Evolutionary conservation across 495 filamentous ascomycete species (phyloP), one percentile per base, ranked within the genome.

Genomic region (Trichodelitschia bisporula): DNA sequence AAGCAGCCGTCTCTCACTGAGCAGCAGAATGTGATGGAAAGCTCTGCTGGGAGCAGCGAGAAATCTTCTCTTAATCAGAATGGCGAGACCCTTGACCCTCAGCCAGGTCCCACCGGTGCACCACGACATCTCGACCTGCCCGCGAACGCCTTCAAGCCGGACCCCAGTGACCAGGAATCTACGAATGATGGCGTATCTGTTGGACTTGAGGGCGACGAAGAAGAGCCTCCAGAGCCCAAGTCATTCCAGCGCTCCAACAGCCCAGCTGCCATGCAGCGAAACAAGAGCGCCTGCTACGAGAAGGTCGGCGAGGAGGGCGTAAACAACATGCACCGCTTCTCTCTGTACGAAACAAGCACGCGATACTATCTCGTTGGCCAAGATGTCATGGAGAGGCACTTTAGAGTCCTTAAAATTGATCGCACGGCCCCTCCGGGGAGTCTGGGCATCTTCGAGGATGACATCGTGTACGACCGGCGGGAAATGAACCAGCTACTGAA

Each of bases 361-460:
- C 64, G 82, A 40, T 95, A 77, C 47, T 95, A 93, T 48, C 70
- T 97, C 40, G 77, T 95, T 18, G 86, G 89, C 8, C 77, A 70
- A 33, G 83, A 97, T 45, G 59, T 91, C 30, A 64, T 72, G 43
- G 89, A 97, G 50, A 71, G 64, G 19, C 69, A 74, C 11, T 95
- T 83, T 43, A 66, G 82, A 36, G 82, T 97, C 30, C 49, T 97
- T 46, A 91, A 93, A 48, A 86, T 95, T 38, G 84, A 93, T 42
- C 69, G 86, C 19, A 91, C 78, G 1, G 65, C 71, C 15, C 77
- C 89, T 25, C 67, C 70, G 26, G 72, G 77, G 4, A 72, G 80
- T 36, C 52, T 97, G 40, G 76, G 55, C 36, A 69, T 97, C 35
- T 69, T 70, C 10, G 89, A 97, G 43, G 89, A 97, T 57, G 83